A percentile compares a stretch with the other conserved stretches of the same genome.
Conservation (phyloP, 2,329 filamentous ascomycete genomes). For the Penicillium sp. region DNA sequence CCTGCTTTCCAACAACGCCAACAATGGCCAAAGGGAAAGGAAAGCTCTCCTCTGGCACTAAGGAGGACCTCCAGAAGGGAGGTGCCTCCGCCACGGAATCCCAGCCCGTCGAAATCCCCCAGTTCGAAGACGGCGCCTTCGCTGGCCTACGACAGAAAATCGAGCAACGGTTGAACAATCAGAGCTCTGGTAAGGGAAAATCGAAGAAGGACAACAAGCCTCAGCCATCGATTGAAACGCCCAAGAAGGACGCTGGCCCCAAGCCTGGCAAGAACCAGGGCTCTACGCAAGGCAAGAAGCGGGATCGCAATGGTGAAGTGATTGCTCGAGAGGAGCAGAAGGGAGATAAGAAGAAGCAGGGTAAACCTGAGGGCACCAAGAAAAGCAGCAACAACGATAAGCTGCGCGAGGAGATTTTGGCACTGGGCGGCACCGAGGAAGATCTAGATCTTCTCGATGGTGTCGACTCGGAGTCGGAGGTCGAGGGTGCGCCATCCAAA, state of each 20-base stretch:
- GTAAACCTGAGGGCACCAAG: slow-evolving; percentile 11
- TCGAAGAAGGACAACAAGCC: slow-evolving; percentile 30
- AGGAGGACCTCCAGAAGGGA: slow-evolving; percentile 14
- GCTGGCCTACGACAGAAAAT: slow-evolving; percentile 43
- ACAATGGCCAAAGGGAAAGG: slow-evolving; percentile 41
- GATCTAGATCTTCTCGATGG: slow-evolving; percentile 48
- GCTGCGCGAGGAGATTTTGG: slow-evolving; percentile 45
- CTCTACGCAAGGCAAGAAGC: slow-evolving; percentile 42
- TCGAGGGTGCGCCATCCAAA: slow-evolving; percentile 37
- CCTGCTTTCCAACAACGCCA: slow-evolving; percentile 13
- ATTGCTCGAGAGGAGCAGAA: slow-evolving; percentile 39
- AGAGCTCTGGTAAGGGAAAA: slow-evolving; percentile 32
- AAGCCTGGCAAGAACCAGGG: slow-evolving; percentile 26
- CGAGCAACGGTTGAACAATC: slow-evolving; percentile 40
- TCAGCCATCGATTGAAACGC: slow-evolving; percentile 20
- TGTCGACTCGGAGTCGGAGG: slow-evolving; percentile 47
- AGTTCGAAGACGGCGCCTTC: slow-evolving; percentile 40
- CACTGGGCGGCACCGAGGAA: slow-evolving; percentile 50
- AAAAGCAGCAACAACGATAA: slow-evolving; percentile 28
- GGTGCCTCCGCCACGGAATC: slow-evolving; percentile 18
- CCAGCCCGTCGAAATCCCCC: slow-evolving; percentile 28
- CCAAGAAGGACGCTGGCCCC: slow-evolving; percentile 24
- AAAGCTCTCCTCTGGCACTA: slow-evolving; percentile 32
- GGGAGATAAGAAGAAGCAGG: slow-evolving; percentile 19
- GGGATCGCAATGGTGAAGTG: slow-evolving; percentile 47